Conservation (phyloP, 2,329 filamentous ascomycete species). For the Aspergillus costaricaensis region DNA sequence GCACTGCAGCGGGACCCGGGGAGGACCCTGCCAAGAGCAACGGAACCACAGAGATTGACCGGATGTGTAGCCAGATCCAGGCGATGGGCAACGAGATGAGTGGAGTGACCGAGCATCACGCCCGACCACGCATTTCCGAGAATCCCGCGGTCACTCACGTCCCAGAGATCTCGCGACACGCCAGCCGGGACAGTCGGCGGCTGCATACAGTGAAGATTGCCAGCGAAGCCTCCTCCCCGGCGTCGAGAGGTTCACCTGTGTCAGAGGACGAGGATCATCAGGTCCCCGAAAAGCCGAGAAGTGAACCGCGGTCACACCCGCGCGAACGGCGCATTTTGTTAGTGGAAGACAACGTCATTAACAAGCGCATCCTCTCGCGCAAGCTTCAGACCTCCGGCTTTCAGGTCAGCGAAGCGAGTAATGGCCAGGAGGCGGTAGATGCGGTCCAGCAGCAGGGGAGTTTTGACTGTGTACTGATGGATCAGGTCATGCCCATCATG, state of each 20-base stretch:
- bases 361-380: conserved; percentile 42
- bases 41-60: conserved; percentile 14
- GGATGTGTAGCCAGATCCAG: conserved; percentile 21
- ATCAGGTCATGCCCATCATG: conserved; percentile 83
- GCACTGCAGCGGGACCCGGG: conserved; percentile 8
- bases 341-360: conserved; percentile 50
- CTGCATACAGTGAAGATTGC: conserved; percentile 15
- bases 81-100: conserved; percentile 22
- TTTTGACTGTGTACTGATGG: conserved; percentile 72
- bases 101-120: conserved; percentile 13
- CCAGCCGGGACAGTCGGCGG: conserved; percentile 9
- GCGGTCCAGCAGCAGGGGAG: conserved; percentile 30
- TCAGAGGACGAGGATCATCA: neutral
- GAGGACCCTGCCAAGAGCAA: neutral
- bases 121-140: conserved; percentile 18
- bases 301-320: neutral
- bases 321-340: conserved; percentile 33
- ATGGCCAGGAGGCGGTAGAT: conserved; percentile 48
- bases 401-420: conserved; percentile 37
- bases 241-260: no score
- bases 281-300: no score
- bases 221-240: neutral
- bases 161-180: conserved; percentile 13
- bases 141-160: conserved; percentile 16
- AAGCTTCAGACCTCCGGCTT: conserved; percentile 41